Conservation (phyloP, 169 alveolate species). For the Plasmodium ovale region DNA sequence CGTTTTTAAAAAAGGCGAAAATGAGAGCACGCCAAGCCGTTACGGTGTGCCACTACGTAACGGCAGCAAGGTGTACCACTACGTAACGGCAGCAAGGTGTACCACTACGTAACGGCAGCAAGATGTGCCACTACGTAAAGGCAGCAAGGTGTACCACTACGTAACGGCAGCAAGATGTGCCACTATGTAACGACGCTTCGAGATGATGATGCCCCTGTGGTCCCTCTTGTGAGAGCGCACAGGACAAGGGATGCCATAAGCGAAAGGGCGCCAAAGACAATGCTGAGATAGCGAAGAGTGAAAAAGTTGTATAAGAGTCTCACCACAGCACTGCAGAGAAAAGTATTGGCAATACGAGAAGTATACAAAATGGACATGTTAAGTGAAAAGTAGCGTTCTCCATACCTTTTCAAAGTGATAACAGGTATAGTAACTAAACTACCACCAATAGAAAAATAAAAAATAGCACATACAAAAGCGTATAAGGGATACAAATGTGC, state of each 20-base stretch:
- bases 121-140: too few species aligned
- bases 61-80: too few species aligned
- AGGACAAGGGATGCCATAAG: slow-evolving; percentile 5
- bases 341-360: slow-evolving; percentile 53
- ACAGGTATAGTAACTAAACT: slow-evolving; percentile 60
- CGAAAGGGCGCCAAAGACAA: slow-evolving; percentile 32
- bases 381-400: slow-evolving; percentile 31
- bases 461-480: slow-evolving; percentile 17
- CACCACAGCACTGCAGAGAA: slow-evolving; percentile 44
- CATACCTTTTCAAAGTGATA: slow-evolving; percentile 55
- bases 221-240: slow-evolving; percentile 11
- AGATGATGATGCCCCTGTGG: too few species aligned
- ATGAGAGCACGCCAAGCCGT: too few species aligned
- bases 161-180: too few species aligned
- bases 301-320: slow-evolving; percentile 3
- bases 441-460: slow-evolving; percentile 61
- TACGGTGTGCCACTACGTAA: too few species aligned
- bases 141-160: too few species aligned
- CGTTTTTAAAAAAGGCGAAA: too few species aligned
- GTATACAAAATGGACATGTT: slow-evolving; percentile 64
- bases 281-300: slow-evolving; percentile 28
- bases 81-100: too few species aligned
- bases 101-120: too few species aligned
- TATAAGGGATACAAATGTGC: slow-evolving; percentile 30
- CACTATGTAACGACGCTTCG: too few species aligned